Evolutionary conservation across 2,329 filamentous ascomycete genomes (phyloP).

Genomic region (Claviceps citrina): DNA sequence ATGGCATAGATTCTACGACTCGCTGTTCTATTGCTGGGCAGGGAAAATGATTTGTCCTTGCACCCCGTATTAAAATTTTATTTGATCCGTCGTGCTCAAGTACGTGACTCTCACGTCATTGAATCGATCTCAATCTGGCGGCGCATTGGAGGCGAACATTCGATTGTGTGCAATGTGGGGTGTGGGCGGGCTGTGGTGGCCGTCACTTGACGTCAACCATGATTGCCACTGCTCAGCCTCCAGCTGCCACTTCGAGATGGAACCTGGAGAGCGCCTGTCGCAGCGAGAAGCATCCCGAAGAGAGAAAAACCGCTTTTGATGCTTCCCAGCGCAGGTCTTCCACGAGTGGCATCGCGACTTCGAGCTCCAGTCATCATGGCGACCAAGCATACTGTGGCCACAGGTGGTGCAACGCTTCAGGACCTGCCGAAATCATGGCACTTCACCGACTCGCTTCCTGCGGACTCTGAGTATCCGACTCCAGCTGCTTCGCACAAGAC

Average conservation of each 20-base stretch:
- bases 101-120: not conserved
- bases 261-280: not conserved
- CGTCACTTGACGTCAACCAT: constrained; percentile 5
- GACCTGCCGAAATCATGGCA: constrained; percentile 50
- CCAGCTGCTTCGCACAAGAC: constrained; percentile 69
- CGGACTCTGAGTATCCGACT: constrained; percentile 66
- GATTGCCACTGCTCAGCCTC: not conserved
- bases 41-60: not conserved
- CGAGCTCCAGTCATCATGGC: constrained; percentile 16
- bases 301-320: constrained; percentile 15
- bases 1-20: not conserved
- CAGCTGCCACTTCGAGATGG: not conserved
- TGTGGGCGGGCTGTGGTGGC: not conserved
- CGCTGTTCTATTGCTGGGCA: not conserved
- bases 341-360: constrained; percentile 16
- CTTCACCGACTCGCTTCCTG: constrained; percentile 51
- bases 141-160: not conserved
- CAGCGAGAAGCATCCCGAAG: not conserved
- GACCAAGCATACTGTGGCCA: constrained; percentile 18
- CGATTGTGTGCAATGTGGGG: not conserved
- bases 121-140: not conserved
- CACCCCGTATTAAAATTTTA: not conserved
- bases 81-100: not conserved
- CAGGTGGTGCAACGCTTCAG: constrained; percentile 25
- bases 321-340: constrained; percentile 19